These are phyloP conservation scores for Jasminum sambac DNA, from an alignment of 257 asterid species.

Conservation along the genomic window DNA sequence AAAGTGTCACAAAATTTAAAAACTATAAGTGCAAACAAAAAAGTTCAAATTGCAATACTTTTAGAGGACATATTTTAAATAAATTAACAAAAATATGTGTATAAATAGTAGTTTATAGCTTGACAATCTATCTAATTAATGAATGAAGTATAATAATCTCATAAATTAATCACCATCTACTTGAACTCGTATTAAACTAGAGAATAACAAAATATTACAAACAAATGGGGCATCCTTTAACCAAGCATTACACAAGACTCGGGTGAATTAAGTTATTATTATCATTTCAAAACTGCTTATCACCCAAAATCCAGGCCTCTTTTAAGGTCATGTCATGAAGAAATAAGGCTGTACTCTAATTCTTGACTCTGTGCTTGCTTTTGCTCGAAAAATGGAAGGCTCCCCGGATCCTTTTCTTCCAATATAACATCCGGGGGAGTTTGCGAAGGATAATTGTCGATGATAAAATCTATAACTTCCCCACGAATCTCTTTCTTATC, in stretches of 20 bases:
- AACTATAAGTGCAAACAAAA: no score
- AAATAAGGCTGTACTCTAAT: conserved; percentile 51
- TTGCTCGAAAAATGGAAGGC: conserved; percentile 55
- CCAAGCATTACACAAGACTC: not conserved
- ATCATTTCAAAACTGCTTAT: not conserved
- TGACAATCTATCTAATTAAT: no score
- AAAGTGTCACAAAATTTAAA: no score
- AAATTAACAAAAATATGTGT: no score
- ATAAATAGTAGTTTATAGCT: no score
- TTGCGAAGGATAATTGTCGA: conserved; percentile 72
- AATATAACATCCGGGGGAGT: conserved; percentile 63
- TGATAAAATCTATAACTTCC: conserved; percentile 65
- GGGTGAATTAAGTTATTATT: not conserved
- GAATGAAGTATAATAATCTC: no score
- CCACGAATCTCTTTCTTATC: conserved; percentile 79
- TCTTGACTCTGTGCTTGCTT: conserved; percentile 41
- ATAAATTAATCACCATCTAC: no score
- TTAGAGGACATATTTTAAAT: no score
- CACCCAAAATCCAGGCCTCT: not conserved
- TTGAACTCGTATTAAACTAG: no score
- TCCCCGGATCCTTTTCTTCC: conserved; percentile 80
- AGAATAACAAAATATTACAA: not conserved
- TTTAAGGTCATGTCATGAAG: conserved; percentile 37
- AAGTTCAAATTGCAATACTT: no score
- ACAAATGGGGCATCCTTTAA: not conserved